A percentile compares a stretch with the other conserved stretches of the same genome.
Evolutionary conservation across 2,329 filamentous ascomycete genomes (phyloP).

Genomic region (Cryphonectria japonica): DNA sequence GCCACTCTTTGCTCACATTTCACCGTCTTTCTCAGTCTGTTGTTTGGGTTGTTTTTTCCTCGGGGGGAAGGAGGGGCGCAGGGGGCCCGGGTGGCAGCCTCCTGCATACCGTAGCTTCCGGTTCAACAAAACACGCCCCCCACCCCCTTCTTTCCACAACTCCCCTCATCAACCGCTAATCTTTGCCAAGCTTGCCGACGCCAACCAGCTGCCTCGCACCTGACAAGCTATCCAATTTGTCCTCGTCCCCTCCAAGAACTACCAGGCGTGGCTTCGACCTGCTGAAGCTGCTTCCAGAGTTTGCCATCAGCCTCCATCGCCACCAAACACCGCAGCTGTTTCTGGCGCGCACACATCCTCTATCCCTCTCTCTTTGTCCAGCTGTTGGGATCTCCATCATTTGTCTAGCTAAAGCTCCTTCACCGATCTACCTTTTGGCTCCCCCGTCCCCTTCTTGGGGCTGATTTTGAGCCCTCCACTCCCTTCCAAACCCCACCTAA

Average conservation of each 20-base stretch:
- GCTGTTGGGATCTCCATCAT: not conserved
- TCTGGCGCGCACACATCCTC: too few relatives aligned
- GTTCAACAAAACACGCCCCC: not conserved
- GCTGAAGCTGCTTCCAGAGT: not conserved
- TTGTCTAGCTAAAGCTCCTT: not conserved
- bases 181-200: not conserved
- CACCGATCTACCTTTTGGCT: not conserved
- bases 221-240: not conserved
- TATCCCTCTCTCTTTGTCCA: not conserved
- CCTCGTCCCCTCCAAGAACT: not conserved
- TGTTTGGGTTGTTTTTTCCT: not conserved
- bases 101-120: not conserved
- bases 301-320: not conserved
- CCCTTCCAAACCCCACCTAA: not conserved
- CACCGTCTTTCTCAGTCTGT: not conserved
- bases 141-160: not conserved
- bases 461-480: not conserved
- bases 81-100: not conserved
- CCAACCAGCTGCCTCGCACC: not conserved
- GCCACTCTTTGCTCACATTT: not conserved
- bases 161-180: not conserved
- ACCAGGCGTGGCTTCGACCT: not conserved
- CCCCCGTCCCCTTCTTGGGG: not conserved
- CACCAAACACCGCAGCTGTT: not conserved
- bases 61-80: too few relatives aligned